Percentiles rank a stretch among this genome's conserved stretches.
phyloP scores from a whole-genome alignment of 768 basidiomycete genomes.

The Cubamyces lactineus region DNA sequence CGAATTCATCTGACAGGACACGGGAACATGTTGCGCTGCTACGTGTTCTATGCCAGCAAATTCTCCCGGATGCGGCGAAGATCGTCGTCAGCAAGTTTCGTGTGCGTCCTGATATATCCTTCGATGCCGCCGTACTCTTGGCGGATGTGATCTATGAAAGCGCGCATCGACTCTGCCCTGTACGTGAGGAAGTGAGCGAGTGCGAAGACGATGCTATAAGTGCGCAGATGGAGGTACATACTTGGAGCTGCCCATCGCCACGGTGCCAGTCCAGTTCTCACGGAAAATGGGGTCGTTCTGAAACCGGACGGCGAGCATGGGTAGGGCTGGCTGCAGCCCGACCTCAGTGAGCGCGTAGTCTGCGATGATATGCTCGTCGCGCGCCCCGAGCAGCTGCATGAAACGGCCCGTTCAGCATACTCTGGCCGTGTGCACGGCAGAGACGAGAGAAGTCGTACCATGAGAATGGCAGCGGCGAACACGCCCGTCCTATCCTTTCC shows the following conservation, averaged over 20 bases:
- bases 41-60: constrained; percentile 13
- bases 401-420: neutral
- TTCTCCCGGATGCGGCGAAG: constrained; percentile 28
- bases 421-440: neutral
- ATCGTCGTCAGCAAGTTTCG: constrained; percentile 38
- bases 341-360: constrained; percentile 46
- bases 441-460: constrained; percentile 29
- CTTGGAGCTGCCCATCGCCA: constrained; percentile 42
- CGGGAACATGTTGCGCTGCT: neutral
- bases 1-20: too few relatives aligned
- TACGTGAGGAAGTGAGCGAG: neutral
- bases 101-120: constrained; percentile 37
- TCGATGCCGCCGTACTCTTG: constrained; percentile 44
- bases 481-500: constrained; percentile 51
- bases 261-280: constrained; percentile 40
- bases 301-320: constrained; percentile 38
- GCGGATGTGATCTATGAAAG: constrained; percentile 37
- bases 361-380: constrained; percentile 42
- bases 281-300: constrained; percentile 35
- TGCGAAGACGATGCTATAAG: neutral
- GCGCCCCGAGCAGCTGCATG: constrained; percentile 43
- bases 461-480: constrained; percentile 40
- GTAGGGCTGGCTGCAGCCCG: constrained; percentile 41
- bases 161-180: constrained; percentile 44
- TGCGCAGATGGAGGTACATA: constrained; percentile 18